phyloP scores from a whole-genome alignment of 1,139 yeast genomes.

The Blastobotrys indianensis region DNA sequence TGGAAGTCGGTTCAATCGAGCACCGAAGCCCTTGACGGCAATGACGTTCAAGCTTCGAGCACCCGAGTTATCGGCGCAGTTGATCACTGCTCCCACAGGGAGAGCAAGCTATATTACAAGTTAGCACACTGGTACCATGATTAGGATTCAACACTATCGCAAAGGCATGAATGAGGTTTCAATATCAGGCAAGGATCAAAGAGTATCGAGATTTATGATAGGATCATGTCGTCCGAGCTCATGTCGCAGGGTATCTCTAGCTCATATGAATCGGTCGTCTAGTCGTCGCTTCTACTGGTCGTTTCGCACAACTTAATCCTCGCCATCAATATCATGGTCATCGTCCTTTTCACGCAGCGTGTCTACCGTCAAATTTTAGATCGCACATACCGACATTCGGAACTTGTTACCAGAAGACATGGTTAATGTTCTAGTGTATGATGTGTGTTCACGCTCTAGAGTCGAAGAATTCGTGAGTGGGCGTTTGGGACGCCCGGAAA shows the following conservation, averaged over 20 bases:
- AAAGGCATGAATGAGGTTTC: no score
- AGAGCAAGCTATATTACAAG: conserved; percentile 69
- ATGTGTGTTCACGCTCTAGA: no score
- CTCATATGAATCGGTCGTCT: not conserved
- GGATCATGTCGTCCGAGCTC: not conserved
- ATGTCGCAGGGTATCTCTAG: not conserved
- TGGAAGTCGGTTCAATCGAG: conserved; percentile 99
- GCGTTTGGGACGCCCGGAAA: no score
- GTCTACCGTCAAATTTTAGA: not conserved
- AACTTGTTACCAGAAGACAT: conserved; percentile 91
- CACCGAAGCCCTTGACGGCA: conserved; percentile 99
- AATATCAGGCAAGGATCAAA: no score
- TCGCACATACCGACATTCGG: conserved; percentile 87
- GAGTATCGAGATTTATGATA: no score
- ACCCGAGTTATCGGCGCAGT: conserved; percentile 99
- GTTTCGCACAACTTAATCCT: not conserved
- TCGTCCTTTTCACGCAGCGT: conserved; percentile 1
- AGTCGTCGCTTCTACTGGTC: not conserved
- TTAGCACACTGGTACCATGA: no score
- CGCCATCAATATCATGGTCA: conserved; percentile 4
- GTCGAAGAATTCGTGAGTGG: no score
- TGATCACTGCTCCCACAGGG: conserved; percentile 99
- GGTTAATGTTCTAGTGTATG: conserved; percentile 10
- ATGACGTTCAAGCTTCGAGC: conserved; percentile 99
- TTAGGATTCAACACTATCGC: no score